Evolutionary conservation across 2,329 filamentous ascomycete genomes (phyloP).

Genomic region (Leptographium flavum): DNA sequence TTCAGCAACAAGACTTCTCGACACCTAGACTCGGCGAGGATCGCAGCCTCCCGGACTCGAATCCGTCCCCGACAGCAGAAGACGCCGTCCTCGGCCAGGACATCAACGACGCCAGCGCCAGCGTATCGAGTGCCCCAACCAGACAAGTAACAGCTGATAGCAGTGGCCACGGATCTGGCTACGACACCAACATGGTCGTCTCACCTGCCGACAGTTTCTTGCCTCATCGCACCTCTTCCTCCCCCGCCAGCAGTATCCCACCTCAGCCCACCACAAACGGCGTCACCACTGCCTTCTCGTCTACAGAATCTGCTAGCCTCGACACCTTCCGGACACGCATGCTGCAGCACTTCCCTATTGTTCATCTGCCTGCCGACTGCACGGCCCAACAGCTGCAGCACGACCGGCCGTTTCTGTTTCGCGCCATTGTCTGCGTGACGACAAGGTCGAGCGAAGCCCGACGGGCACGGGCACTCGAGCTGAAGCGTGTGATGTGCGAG

Average conservation of each 20-base stretch:
- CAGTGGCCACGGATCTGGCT: background rate
- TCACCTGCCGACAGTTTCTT: background rate
- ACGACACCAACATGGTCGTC: background rate
- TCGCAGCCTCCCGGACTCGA: background rate
- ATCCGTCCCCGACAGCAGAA: background rate
- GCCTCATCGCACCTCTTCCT: background rate
- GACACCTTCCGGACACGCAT: background rate
- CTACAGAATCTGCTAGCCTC: background rate
- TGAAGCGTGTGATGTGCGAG: background rate
- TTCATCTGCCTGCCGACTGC: background rate
- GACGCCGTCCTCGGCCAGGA: background rate
- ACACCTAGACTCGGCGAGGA: background rate
- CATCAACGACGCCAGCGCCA: background rate
- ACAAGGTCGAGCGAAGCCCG: background rate
- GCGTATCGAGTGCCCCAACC: background rate
- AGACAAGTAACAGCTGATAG: background rate
- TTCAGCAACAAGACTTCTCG: background rate
- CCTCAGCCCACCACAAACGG: background rate
- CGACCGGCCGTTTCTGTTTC: background rate
- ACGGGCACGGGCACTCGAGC: background rate
- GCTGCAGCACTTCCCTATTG: background rate
- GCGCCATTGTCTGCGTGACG: background rate
- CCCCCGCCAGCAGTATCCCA: background rate
- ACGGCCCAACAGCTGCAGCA: background rate
- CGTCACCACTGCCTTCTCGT: background rate